A percentile compares a stretch with the other conserved stretches of the same genome.
These are phyloP conservation scores for Fusarium algeriense DNA, from an alignment of 2,329 filamentous ascomycete species.

Conservation along the genomic window DNA sequence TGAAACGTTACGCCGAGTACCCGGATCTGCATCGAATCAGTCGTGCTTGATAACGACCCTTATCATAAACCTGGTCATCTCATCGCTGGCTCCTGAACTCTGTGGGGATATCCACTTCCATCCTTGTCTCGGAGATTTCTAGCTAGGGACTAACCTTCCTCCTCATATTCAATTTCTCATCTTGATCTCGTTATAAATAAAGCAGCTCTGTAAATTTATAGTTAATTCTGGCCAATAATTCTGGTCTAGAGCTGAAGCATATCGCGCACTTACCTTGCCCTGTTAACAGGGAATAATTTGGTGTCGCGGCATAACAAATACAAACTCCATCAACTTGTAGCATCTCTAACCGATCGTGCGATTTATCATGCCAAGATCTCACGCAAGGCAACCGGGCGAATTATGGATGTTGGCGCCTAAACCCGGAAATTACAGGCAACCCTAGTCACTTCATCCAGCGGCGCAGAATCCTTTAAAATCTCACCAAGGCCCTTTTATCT, in stretches of 20 bases:
- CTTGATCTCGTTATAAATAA: neutral
- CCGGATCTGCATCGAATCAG: too few relatives aligned
- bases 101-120: neutral
- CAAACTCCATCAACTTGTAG: neutral
- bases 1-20: too few relatives aligned
- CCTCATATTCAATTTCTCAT: too few relatives aligned
- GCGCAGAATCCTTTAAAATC: neutral
- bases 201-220: accelerated
- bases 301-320: accelerated
- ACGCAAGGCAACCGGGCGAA: neutral
- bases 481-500: neutral
- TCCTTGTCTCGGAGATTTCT: neutral
- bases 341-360: neutral
- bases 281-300: accelerated
- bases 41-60: too few relatives aligned
- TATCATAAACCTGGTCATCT: neutral
- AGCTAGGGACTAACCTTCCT: neutral
- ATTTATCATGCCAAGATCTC: neutral
- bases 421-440: neutral
- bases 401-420: conserved; percentile 3
- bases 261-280: too few relatives aligned
- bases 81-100: accelerated
- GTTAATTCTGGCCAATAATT: too few relatives aligned
- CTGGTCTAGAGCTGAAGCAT: too few relatives aligned
- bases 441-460: neutral